Base-by-base conservation (phyloP, 2,329 filamentous ascomycete genomes). In the Aspergillus puulaauensis region DNA sequence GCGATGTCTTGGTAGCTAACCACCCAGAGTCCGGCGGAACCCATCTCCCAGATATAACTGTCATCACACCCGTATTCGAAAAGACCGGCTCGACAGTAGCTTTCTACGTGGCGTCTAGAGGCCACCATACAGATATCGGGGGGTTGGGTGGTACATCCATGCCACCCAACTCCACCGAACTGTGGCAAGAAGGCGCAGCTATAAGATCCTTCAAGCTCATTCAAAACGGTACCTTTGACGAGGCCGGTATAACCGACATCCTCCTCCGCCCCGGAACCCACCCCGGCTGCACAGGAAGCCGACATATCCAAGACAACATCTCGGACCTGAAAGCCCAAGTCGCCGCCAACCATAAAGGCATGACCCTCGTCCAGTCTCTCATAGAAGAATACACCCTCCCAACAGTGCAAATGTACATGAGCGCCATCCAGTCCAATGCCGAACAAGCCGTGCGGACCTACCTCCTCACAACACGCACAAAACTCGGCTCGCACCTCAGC, bases 291-390 rank as follows among this genome's bases (percentile, higher is more conserved):
- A 87, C 84, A 53, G 91, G 90, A 2, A 93, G 91, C 0, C 80
- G 91, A 43, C 91, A 90, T 69, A 79, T 96, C 1, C 86, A 84
- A 8, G 91, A 96, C 72, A 96, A 96, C 69, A 80, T 96, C 64
- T 93, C 91, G 52, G 91, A 96, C 70, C 80, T 96, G 39, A 92
- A 93, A 72, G 91, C 91, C 0, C 91, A 96, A 70, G 88, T 95
- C 14, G 90, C 91, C 0, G 90, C 91, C 9, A 96, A 96, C 68
- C 88, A 91, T 66, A 92, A 92, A 66, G 91, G 91, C 9, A 93
- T 93, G 68, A 87, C 85, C 35, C 79, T 93, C 23, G 95, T 96
- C 63, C 83, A 83, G 49, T 81, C 83, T 0, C 77, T 95, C 2
- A 92, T 96, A 63, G 82, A 84, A 17, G 91, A 95, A 68, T 93